phyloP scores from a whole-genome alignment of 371 early-diverging fungal genomes.

The Lichtheimia corymbifera region DNA sequence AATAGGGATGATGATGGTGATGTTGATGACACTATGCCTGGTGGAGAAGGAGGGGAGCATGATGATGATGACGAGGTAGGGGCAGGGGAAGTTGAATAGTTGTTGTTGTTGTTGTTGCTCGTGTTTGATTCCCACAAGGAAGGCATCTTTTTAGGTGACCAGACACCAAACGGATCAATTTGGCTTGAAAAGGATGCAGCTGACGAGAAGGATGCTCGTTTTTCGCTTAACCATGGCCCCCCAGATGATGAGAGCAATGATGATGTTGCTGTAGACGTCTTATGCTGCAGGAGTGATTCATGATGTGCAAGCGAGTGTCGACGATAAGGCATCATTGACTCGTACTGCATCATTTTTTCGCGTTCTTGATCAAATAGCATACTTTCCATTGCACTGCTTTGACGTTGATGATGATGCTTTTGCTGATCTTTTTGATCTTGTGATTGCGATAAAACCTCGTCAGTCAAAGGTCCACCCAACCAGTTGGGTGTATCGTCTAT shows the following conservation, averaged over 20 bases:
- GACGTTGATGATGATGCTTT: constrained; percentile 3
- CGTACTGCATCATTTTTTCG: constrained; percentile 2
- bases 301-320: constrained; percentile 27
- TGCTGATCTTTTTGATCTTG: neutral
- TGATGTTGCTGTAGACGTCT: neutral
- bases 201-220: constrained; percentile 10
- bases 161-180: constrained; percentile 4
- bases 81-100: constrained; percentile 11
- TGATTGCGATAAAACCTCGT: constrained; percentile 12
- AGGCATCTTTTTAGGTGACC: constrained; percentile 17
- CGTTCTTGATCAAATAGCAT: constrained; percentile 5
- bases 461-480: constrained; percentile 15
- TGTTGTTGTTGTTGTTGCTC: constrained; percentile 1
- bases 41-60: neutral
- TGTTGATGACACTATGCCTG: neutral
- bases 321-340: constrained; percentile 22
- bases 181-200: constrained; percentile 3
- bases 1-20: neutral
- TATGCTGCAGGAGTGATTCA: constrained; percentile 12
- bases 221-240: constrained; percentile 5
- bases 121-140: constrained; percentile 12
- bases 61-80: constrained; percentile 10
- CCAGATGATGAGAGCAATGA: too few species aligned
- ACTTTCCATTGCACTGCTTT: constrained; percentile 10
- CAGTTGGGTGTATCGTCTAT: constrained; percentile 16